These are phyloP conservation scores for Kodamaea kaohsiungensis DNA, from an alignment of 805 yeast species.

Conservation along the genomic window DNA sequence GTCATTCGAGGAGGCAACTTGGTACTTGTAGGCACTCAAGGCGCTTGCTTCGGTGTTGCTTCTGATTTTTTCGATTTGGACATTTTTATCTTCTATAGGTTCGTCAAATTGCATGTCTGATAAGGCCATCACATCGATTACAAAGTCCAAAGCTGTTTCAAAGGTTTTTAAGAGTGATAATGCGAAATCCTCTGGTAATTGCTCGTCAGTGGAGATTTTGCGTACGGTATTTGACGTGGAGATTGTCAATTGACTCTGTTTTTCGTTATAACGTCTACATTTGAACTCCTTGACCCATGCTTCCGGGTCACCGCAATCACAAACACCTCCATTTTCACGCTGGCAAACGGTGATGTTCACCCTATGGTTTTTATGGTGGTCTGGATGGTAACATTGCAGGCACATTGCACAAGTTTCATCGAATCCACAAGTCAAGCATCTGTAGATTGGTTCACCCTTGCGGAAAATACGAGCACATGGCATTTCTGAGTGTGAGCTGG, in stretches of 20 bases:
- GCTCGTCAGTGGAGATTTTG: slow-evolving; percentile 2
- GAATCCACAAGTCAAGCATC: slow-evolving; percentile 72
- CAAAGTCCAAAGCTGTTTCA: slow-evolving; percentile 53
- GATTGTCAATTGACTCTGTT: background rate
- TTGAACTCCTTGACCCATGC: slow-evolving; percentile 64
- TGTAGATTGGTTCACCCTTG: slow-evolving; percentile 79
- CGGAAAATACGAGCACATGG: slow-evolving; percentile 74
- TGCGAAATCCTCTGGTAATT: slow-evolving; percentile 47
- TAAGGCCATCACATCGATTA: slow-evolving; percentile 59
- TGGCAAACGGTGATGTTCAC: slow-evolving; percentile 64
- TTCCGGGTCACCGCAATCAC: slow-evolving; percentile 89
- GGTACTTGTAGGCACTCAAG: slow-evolving; percentile 25
- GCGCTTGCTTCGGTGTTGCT: background rate
- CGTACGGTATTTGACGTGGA: background rate
- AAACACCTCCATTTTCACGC: slow-evolving; percentile 74
- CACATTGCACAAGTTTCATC: slow-evolving; percentile 89
- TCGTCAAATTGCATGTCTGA: slow-evolving; percentile 41
- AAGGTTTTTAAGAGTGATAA: slow-evolving; percentile 42
- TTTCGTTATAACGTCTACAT: slow-evolving; percentile 39
- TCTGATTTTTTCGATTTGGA: slow-evolving; percentile 27
- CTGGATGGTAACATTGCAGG: slow-evolving; percentile 68
- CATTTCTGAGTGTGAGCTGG: slow-evolving; percentile 54
- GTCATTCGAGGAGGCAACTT: slow-evolving; percentile 20
- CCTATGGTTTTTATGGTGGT: slow-evolving; percentile 71
- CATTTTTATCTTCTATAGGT: slow-evolving; percentile 23